A percentile compares a stretch with the other conserved stretches of the same genome.
These are phyloP conservation scores for Larix kaempferi DNA, from an alignment of 75 land plant genomes.

Conservation along the genomic window DNA sequence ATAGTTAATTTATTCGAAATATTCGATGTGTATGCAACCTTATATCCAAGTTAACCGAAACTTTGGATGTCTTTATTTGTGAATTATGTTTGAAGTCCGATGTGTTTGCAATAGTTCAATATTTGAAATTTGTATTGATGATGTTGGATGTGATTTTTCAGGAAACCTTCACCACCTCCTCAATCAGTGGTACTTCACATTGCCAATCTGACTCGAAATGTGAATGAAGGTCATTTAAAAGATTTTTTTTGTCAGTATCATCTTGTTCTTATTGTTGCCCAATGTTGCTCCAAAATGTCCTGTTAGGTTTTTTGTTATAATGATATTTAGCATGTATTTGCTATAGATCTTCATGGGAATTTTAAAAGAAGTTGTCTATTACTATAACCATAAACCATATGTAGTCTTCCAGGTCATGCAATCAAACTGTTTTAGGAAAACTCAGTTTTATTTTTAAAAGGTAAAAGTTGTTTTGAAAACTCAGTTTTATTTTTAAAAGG, in stretches of 20 bases:
- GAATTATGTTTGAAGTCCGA: neutral
- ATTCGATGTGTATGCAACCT: too few relatives aligned
- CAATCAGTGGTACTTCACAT: conserved; percentile 76
- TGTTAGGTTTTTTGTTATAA: neutral
- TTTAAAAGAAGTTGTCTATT: neutral
- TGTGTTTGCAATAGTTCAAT: neutral
- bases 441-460: too few relatives aligned
- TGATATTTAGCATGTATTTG: neutral
- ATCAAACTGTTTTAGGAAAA: neutral
- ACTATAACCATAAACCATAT: neutral
- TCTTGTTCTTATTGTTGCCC: conserved; percentile 5
- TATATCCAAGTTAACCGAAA: too few relatives aligned
- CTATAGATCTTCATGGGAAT: neutral
- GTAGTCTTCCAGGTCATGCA: neutral
- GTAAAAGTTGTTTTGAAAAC: too few relatives aligned
- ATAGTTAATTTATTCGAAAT: too few relatives aligned
- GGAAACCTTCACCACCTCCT: conserved; percentile 61
- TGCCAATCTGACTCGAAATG: conserved; percentile 81
- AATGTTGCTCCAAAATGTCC: neutral
- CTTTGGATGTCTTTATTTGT: too few relatives aligned
- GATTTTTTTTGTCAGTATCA: conserved; percentile 79
- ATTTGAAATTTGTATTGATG: neutral
- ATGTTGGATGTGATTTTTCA: conserved; percentile 19
- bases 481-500: too few relatives aligned
- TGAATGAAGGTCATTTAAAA: conserved; percentile 86